Evolutionary conservation across 345 rosid species (phyloP), one percentile per base, ranked within the genome.

Genomic region (Iberis pinnata): DNA sequence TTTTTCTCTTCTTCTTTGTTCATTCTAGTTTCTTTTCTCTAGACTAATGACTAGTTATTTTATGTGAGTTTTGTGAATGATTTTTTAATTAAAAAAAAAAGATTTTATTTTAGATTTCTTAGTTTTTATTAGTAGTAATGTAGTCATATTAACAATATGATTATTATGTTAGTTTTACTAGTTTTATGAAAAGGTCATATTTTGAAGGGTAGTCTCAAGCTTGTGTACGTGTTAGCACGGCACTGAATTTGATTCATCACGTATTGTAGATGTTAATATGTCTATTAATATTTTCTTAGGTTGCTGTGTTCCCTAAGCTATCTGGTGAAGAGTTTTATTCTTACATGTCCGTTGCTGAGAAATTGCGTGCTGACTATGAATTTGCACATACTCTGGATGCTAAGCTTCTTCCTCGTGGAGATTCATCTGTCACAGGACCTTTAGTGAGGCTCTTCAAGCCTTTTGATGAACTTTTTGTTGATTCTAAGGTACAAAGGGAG

Each of bases 361-460:
- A 83, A 56, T 63, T 85, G 73, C 86, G 97, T 7, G 78, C 90
- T 18, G 97, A 92, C 42, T 88, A 88, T 63, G 90, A 78, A 10
- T 92, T 92, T 62, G 87, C 82, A 60, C 99, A 92, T 57, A 77
- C 94, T 65, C 56, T 65, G 73, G 80, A 83, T 71, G 94, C 90
- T 17, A 88, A 92, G 71, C 72, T 77, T 68, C 95, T 92, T 74
- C 90, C 99, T 16, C 82, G 80, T 32, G 97, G 99, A 29, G 99
- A 92, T 1, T 66, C 88, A 49, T 77, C 92, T 4, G 81, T 82
- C 19, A 9, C 82, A n/a, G 97, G 95, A 13, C 97, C 99, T 33
- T 49, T 83, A 1, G 85, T 92, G 49, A 85, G 97, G 78, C 73
- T 92, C 65, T 81, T 88, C 71, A 92, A 92, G 84, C 99, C 97